A percentile compares a stretch with the other conserved stretches of the same genome.
Evolutionary conservation across 352 stramenopile genomes (phyloP).

Genomic region (Globisporangium sylvaticum): DNA sequence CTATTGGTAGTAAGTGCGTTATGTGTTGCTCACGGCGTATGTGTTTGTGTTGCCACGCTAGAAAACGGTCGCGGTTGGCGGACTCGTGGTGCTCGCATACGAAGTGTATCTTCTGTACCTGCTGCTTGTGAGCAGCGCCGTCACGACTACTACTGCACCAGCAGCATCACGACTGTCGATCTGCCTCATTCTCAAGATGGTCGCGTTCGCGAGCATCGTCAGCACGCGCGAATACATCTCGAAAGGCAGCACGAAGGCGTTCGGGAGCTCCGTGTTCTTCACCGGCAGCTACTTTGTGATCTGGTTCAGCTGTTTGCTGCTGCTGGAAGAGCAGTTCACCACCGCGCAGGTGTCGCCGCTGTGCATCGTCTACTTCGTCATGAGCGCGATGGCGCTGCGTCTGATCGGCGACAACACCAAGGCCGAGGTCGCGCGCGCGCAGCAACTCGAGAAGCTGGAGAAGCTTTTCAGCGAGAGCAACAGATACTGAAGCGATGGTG

Average conservation of each 20-base stretch:
- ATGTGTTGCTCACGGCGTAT: background rate
- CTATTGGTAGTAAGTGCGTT: too few relatives aligned
- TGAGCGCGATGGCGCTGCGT: slow-evolving; percentile 21
- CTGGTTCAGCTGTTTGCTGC: slow-evolving; percentile 24
- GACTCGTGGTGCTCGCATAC: slow-evolving; percentile 36
- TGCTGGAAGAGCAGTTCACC: slow-evolving; percentile 31
- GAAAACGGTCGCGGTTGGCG: slow-evolving; percentile 34
- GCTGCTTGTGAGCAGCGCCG: slow-evolving; percentile 15
- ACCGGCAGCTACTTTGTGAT: slow-evolving; percentile 32
- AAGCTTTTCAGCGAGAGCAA: slow-evolving; percentile 16
- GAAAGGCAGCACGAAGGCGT: slow-evolving; percentile 15
- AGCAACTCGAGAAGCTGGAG: slow-evolving; percentile 59
- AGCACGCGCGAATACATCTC: slow-evolving; percentile 36
- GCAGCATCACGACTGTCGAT: slow-evolving; percentile 18
- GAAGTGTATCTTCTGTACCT: slow-evolving; percentile 36
- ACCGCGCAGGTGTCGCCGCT: slow-evolving; percentile 39
- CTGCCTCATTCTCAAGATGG: slow-evolving; percentile 35
- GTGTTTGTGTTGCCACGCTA: slow-evolving; percentile 3
- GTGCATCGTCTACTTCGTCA: slow-evolving; percentile 34
- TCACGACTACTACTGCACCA: background rate
- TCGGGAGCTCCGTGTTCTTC: slow-evolving; percentile 31
- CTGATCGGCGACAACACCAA: slow-evolving; percentile 54
- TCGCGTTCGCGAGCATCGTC: slow-evolving; percentile 33
- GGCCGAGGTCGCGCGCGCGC: slow-evolving; percentile 37
- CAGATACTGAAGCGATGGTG: slow-evolving; percentile 7